These are phyloP conservation scores for Iris pallida DNA, from an alignment of 116 monocot species.

Conservation along the genomic window DNA sequence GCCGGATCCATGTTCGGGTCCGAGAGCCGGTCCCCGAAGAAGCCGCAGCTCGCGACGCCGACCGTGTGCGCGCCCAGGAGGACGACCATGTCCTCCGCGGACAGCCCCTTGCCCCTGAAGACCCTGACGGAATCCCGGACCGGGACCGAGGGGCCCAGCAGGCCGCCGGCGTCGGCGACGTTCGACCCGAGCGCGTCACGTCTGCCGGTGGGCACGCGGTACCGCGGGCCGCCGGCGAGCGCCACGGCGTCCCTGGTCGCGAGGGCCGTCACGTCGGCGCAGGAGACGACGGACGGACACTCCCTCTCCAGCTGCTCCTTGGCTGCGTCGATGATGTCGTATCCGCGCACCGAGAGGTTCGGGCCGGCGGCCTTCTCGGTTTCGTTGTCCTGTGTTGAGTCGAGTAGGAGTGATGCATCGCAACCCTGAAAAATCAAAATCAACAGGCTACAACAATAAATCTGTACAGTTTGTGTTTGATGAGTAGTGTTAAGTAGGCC, in stretches of 20 bases:
- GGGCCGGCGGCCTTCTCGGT: constrained; percentile 36
- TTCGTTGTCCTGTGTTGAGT: constrained; percentile 24
- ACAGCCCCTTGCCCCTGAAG: constrained; percentile 25
- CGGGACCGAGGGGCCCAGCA: constrained; percentile 18
- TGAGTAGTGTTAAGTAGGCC: too few relatives aligned
- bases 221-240: constrained; percentile 30
- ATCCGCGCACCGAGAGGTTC: constrained; percentile 44
- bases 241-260: constrained; percentile 46
- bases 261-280: constrained; percentile 70
- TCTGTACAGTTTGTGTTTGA: too few relatives aligned
- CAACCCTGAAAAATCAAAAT: too few relatives aligned
- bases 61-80: constrained; percentile 18
- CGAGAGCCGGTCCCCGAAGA: constrained; percentile 19
- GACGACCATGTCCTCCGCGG: constrained; percentile 26
- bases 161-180: constrained; percentile 7
- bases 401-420: constrained; percentile 50
- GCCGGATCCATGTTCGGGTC: constrained; percentile 15
- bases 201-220: constrained; percentile 38
- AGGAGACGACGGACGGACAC: constrained; percentile 55
- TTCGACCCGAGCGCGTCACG: constrained; percentile 36
- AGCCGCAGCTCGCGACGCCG: constrained; percentile 26
- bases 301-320: constrained; percentile 38
- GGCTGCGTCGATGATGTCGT: constrained; percentile 43
- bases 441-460: too few relatives aligned
- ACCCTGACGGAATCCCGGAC: constrained; percentile 11